Conservation (phyloP, 2,329 filamentous ascomycete species). For the Colletotrichum viniferum region DNA sequence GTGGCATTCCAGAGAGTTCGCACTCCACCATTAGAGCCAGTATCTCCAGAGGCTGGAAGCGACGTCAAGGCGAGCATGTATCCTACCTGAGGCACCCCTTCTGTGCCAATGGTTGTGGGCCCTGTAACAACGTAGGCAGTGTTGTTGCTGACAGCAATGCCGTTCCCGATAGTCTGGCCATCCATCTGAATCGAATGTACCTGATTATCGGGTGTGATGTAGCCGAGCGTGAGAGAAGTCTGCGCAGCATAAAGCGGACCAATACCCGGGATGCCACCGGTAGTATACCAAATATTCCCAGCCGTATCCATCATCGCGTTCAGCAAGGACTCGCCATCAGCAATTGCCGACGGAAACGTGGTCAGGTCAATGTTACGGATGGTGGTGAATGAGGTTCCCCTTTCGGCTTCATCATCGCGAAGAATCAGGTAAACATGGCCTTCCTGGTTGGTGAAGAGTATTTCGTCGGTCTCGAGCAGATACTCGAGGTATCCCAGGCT, state of each 20-base stretch:
- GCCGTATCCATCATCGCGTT: background rate
- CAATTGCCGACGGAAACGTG: background rate
- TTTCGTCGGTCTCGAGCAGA: background rate
- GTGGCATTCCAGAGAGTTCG: background rate
- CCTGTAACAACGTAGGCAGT: background rate
- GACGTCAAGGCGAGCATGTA: background rate
- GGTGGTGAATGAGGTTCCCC: background rate
- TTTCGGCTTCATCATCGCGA: background rate
- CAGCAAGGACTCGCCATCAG: background rate
- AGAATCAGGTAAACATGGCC: background rate
- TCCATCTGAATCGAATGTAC: background rate
- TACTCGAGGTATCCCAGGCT: background rate
- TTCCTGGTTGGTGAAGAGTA: background rate
- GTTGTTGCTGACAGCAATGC: background rate
- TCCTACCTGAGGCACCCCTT: background rate
- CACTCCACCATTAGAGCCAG: background rate
- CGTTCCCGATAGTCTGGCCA: background rate
- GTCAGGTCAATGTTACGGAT: background rate
- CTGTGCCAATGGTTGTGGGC: background rate
- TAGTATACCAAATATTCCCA: background rate
- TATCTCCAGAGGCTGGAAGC: background rate
- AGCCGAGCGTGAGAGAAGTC: background rate
- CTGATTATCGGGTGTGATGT: background rate
- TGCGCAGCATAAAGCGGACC: background rate
- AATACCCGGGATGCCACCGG: background rate